Evolutionary conservation across 805 yeast genomes (phyloP).

Genomic region (Sugiyamaella valdiviana): DNA sequence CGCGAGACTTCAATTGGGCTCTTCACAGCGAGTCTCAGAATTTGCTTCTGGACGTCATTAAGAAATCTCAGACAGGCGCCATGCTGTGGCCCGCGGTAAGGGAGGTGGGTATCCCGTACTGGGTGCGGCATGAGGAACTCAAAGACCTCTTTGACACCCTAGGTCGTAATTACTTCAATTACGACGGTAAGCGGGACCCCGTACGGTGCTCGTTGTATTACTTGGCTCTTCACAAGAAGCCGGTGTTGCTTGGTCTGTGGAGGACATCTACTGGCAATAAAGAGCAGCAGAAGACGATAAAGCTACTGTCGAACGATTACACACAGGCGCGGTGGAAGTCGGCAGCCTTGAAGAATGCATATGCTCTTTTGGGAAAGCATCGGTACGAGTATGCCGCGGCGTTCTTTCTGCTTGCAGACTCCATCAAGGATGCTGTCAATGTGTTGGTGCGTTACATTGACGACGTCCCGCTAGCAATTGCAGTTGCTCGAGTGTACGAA

Average conservation of each 20-base stretch:
- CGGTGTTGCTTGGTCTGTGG: conserved; percentile 77
- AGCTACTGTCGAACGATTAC: conserved; percentile 73
- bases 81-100: conserved; percentile 57
- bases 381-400: conserved; percentile 82
- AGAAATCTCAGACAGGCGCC: conserved; percentile 28
- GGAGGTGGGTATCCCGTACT: conserved; percentile 61
- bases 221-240: conserved; percentile 71
- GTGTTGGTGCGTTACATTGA: conserved; percentile 62
- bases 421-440: conserved; percentile 69
- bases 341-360: conserved; percentile 91
- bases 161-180: conserved; percentile 66
- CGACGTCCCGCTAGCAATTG: conserved; percentile 70
- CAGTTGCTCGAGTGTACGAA: conserved; percentile 72
- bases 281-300: conserved; percentile 77
- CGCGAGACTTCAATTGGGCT: conserved; percentile 87
- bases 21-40: conserved; percentile 75
- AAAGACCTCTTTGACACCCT: conserved; percentile 53
- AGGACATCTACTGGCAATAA: conserved; percentile 64
- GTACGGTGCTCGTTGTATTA: conserved; percentile 66
- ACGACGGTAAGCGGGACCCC: conserved; percentile 60
- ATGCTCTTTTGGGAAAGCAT: conserved; percentile 82
- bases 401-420: conserved; percentile 73
- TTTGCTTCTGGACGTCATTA: conserved; percentile 46
- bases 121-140: conserved; percentile 51
- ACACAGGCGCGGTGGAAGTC: conserved; percentile 68